Conservation (phyloP, 2,329 filamentous ascomycete genomes). For the Calonectria ilicicola region DNA sequence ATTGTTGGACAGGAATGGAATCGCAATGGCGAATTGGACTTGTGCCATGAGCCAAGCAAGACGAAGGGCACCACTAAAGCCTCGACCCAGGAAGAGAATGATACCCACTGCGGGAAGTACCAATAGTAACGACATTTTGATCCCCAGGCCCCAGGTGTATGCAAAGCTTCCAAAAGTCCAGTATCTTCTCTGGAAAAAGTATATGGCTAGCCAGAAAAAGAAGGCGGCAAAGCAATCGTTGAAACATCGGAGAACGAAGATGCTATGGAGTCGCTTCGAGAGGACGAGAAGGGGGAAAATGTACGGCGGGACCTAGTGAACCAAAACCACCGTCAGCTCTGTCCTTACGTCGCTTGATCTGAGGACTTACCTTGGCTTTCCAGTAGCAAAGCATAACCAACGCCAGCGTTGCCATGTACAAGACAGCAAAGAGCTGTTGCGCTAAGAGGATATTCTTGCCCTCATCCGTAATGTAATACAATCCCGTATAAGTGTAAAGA, state of each 20-base stretch:
- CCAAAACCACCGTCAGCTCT: neutral
- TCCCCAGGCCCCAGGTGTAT: slow-evolving; percentile 85
- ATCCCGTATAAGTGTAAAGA: slow-evolving; percentile 86
- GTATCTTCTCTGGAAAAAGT: slow-evolving; percentile 77
- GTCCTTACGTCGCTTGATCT: too few species aligned
- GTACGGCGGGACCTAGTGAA: slow-evolving; percentile 81
- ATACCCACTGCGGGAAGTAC: slow-evolving; percentile 84
- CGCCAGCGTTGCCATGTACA: slow-evolving; percentile 82
- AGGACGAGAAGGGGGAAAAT: slow-evolving; percentile 86
- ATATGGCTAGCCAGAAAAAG: slow-evolving; percentile 86
- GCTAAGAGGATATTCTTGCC: slow-evolving; percentile 82
- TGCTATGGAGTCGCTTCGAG: slow-evolving; percentile 92
- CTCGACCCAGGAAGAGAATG: slow-evolving; percentile 79
- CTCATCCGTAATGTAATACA: slow-evolving; percentile 82
- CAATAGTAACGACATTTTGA: slow-evolving; percentile 94
- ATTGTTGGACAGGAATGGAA: slow-evolving; percentile 78
- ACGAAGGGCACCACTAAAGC: slow-evolving; percentile 73
- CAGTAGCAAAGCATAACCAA: slow-evolving; percentile 88
- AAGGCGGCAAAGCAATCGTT: slow-evolving; percentile 93
- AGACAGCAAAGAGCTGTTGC: slow-evolving; percentile 83
- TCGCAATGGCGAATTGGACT: slow-evolving; percentile 76
- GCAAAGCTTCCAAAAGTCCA: slow-evolving; percentile 80
- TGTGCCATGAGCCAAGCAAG: slow-evolving; percentile 80
- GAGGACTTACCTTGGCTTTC: slow-evolving; percentile 70
- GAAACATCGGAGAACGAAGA: slow-evolving; percentile 93